Percentiles rank a stretch among this genome's conserved stretches.
These are phyloP conservation scores for Nicotiana tomentosiformis DNA, from an alignment of 257 asterid genomes.

Conservation along the genomic window DNA sequence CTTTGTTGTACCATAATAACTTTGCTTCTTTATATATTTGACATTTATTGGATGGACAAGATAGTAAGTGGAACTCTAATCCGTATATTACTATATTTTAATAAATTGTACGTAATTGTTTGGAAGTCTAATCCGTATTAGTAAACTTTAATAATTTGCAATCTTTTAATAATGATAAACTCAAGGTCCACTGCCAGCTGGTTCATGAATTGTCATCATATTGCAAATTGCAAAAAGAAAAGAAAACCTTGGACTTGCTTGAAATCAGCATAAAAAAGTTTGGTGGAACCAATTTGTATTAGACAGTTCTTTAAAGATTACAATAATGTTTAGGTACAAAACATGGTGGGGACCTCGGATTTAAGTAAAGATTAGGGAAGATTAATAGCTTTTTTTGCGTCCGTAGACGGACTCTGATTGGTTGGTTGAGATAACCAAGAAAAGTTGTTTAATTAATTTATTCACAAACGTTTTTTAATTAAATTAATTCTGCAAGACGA, in stretches of 20 bases:
- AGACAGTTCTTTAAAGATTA: not conserved
- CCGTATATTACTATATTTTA: not conserved
- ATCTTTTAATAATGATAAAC: not conserved
- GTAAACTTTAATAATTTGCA: slow-evolving; percentile 3
- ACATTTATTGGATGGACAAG: slow-evolving; percentile 10
- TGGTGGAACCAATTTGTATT: slow-evolving; percentile 19
- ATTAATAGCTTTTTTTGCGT: slow-evolving; percentile 24
- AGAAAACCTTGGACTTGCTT: slow-evolving; percentile 29
- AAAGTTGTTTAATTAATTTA: slow-evolving; percentile 14
- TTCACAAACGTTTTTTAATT: not conserved
- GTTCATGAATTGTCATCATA: slow-evolving; percentile 19
- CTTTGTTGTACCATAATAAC: not conserved
- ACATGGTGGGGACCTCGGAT: slow-evolving; percentile 41
- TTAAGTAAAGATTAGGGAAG: slow-evolving; percentile 24
- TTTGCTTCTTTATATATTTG: not conserved
- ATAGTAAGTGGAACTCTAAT: not conserved
- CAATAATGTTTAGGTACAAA: slow-evolving; percentile 20
- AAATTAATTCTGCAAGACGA: slow-evolving; percentile 12
- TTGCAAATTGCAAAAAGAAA: not conserved
- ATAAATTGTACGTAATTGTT: not conserved
- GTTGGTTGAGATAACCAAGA: slow-evolving; percentile 28
- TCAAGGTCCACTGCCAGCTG: slow-evolving; percentile 17
- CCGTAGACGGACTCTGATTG: slow-evolving; percentile 32
- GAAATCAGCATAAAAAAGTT: slow-evolving; percentile 15
- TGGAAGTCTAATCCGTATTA: not conserved